phyloP scores from a whole-genome alignment of 495 filamentous ascomycete genomes.

The Daldinia caldariorum region DNA sequence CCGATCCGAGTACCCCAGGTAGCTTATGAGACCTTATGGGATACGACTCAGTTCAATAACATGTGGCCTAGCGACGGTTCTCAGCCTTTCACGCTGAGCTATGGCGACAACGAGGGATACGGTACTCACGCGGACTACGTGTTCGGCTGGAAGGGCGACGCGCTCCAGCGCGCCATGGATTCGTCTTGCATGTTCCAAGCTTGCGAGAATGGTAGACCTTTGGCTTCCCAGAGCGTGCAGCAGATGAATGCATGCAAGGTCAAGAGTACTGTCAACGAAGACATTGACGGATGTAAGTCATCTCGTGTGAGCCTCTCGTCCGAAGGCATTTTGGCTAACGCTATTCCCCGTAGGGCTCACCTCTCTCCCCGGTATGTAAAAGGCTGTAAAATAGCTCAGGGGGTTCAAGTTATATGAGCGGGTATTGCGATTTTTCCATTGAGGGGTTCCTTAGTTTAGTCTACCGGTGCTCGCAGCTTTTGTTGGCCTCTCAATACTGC shows the following conservation, averaged over 20 bases:
- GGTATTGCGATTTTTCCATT: not conserved
- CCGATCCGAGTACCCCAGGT: slow-evolving; percentile 61
- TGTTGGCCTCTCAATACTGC: not conserved
- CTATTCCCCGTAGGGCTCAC: slow-evolving; percentile 17
- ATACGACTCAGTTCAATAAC: slow-evolving; percentile 58
- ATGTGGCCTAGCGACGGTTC: slow-evolving; percentile 59
- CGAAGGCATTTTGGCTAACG: not conserved
- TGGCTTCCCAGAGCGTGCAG: slow-evolving; percentile 56
- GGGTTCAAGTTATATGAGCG: not conserved
- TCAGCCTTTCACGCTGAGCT: slow-evolving; percentile 58
- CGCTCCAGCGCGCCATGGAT: slow-evolving; percentile 58
- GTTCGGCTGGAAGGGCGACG: slow-evolving; percentile 59
- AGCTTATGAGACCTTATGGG: slow-evolving; percentile 63
- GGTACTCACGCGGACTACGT: slow-evolving; percentile 60
- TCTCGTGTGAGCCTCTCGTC: not conserved
- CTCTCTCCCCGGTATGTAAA: slow-evolving; percentile 29
- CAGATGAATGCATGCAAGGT: slow-evolving; percentile 58
- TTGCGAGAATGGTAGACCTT: slow-evolving; percentile 56
- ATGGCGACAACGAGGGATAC: slow-evolving; percentile 57
- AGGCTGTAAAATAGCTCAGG: not conserved
- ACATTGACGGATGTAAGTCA: slow-evolving; percentile 60
- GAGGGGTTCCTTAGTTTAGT: not conserved
- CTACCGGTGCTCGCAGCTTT: not conserved
- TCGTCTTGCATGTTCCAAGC: slow-evolving; percentile 57
- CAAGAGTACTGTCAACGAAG: slow-evolving; percentile 54